Conservation (phyloP, 169 alveolate genomes). For the Theileria parva region DNA sequence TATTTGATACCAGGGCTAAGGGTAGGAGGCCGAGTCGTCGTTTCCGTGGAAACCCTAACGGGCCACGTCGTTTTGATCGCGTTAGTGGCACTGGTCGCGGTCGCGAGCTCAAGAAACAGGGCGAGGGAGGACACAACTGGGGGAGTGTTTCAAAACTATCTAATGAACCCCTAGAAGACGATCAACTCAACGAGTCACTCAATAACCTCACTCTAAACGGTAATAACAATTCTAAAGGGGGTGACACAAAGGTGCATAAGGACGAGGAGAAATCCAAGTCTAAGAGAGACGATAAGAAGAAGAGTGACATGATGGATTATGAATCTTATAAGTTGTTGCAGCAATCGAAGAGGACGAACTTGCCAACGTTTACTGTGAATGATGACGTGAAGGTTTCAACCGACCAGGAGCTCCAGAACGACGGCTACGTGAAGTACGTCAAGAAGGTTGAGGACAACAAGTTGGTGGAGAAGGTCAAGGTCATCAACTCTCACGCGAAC, state of each 20-base stretch:
- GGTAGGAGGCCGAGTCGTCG: background rate
- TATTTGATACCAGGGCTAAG: conserved; percentile 17
- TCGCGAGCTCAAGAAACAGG: conserved; percentile 39
- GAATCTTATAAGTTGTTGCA: conserved; percentile 16
- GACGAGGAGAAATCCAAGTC: background rate
- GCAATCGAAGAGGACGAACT: conserved; percentile 12
- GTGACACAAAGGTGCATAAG: background rate
- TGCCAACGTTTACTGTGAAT: conserved; percentile 5
- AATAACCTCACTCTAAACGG: conserved; percentile 14
- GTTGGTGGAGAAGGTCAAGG: conserved; percentile 6
- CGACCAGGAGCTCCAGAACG: conserved; percentile 23
- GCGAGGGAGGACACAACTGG: conserved; percentile 58
- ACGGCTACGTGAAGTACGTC: conserved; percentile 29
- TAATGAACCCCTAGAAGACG: background rate
- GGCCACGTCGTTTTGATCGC: conserved; percentile 26
- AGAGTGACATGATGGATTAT: conserved; percentile 19
- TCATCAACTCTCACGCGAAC: background rate
- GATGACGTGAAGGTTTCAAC: conserved; percentile 10
- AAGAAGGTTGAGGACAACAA: conserved; percentile 10
- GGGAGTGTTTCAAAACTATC: conserved; percentile 24
- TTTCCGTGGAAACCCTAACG: conserved; percentile 14
- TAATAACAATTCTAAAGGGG: background rate
- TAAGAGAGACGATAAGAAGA: background rate
- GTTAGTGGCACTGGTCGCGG: conserved; percentile 47
- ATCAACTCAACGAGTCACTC: background rate